Evolutionary conservation across 768 basidiomycete species (phyloP).

Genomic region (Russula dissimulans): DNA sequence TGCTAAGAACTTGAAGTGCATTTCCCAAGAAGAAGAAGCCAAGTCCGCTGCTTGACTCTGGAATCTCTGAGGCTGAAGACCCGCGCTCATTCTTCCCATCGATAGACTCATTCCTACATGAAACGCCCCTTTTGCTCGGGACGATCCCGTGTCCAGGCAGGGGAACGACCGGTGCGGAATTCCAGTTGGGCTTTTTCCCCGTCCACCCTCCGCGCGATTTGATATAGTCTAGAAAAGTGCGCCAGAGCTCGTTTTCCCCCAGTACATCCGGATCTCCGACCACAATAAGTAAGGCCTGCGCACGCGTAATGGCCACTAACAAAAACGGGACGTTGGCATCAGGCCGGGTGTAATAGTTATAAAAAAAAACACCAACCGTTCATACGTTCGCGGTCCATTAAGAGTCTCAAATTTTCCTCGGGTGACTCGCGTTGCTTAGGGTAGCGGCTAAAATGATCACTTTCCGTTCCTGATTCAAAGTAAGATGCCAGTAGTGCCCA

Average conservation of each 20-base stretch:
- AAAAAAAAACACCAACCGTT: slow-evolving; percentile 26
- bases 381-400: slow-evolving; percentile 30
- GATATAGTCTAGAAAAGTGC: slow-evolving; percentile 47
- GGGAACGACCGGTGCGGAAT: slow-evolving; percentile 19
- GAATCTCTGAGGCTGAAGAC: too few relatives aligned
- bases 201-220: slow-evolving; percentile 43
- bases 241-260: slow-evolving; percentile 51
- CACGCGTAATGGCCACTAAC: slow-evolving; percentile 56
- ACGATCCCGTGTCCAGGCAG: not conserved
- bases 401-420: slow-evolving; percentile 28
- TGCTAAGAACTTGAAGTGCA: too few relatives aligned
- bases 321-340: not conserved
- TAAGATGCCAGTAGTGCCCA: not conserved
- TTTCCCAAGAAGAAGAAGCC: too few relatives aligned
- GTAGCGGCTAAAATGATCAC: slow-evolving; percentile 32
- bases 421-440: slow-evolving; percentile 25
- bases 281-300: slow-evolving; percentile 52
- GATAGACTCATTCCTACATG: slow-evolving; percentile 1
- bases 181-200: slow-evolving; percentile 34
- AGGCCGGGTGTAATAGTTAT: not conserved
- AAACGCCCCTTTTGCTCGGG: not conserved
- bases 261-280: slow-evolving; percentile 52
- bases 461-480: slow-evolving; percentile 26
- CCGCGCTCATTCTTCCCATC: not conserved
- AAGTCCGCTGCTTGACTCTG: too few relatives aligned